Evolutionary conservation across 805 yeast genomes (phyloP).

Genomic region (Spathaspora hagerdaliae): DNA sequence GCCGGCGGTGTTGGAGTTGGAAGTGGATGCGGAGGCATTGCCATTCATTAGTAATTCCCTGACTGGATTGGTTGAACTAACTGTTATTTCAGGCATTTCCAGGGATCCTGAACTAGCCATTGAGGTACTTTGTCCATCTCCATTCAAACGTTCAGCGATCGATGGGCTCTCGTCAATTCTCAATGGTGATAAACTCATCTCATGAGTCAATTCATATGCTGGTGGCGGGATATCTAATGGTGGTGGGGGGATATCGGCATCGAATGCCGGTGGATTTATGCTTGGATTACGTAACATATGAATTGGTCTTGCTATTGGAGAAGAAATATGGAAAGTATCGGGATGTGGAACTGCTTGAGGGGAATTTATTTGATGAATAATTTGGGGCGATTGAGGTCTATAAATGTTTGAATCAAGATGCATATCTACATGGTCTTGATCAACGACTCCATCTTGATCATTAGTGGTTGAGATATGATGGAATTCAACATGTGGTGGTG

Average conservation of each 20-base stretch:
- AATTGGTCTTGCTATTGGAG: slow-evolving; percentile 45
- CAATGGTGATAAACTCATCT: slow-evolving; percentile 18
- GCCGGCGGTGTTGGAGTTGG: background rate
- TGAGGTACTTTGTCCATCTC: background rate
- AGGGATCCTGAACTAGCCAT: background rate
- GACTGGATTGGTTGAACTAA: background rate
- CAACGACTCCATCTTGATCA: slow-evolving; percentile 30
- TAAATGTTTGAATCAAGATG: slow-evolving; percentile 47
- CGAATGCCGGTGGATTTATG: slow-evolving; percentile 63
- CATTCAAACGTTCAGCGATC: background rate
- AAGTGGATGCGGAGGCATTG: no score
- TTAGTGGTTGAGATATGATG: slow-evolving; percentile 21
- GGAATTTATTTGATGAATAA: slow-evolving; percentile 42
- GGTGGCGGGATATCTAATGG: slow-evolving; percentile 12
- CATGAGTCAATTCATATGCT: background rate
- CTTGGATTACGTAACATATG: slow-evolving; percentile 53
- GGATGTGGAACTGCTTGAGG: slow-evolving; percentile 62
- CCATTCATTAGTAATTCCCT: background rate
- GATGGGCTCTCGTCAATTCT: slow-evolving; percentile 13
- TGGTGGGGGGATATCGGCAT: slow-evolving; percentile 18
- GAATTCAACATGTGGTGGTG: slow-evolving; percentile 12
- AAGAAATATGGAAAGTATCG: slow-evolving; percentile 29
- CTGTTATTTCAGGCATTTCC: background rate
- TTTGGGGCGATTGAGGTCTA: slow-evolving; percentile 43
- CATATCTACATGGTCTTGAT: slow-evolving; percentile 30